Evolutionary conservation across 2,329 filamentous ascomycete species (phyloP).

Genomic region (Colletotrichum navitas): DNA sequence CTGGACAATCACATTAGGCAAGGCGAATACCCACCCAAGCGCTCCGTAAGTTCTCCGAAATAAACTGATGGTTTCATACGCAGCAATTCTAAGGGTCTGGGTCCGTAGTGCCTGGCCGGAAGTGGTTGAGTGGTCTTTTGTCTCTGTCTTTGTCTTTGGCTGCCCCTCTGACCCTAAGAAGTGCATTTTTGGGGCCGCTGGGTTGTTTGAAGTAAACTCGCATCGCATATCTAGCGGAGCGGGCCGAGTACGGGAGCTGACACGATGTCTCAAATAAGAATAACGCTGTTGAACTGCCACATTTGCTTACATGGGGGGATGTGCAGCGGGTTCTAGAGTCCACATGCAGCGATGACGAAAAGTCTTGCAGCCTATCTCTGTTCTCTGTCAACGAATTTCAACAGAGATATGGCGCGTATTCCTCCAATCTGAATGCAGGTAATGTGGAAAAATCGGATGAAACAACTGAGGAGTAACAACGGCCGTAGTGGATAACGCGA

Average conservation of each 20-base stretch:
- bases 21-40: slow-evolving; percentile 18
- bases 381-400: not conserved
- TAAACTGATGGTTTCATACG: slow-evolving; percentile 14
- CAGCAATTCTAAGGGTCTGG: slow-evolving; percentile 16
- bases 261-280: slow-evolving; percentile 34
- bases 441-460: slow-evolving; percentile 24
- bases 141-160: slow-evolving; percentile 35
- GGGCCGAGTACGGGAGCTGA: slow-evolving; percentile 16
- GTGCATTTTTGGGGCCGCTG: slow-evolving; percentile 31
- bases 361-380: slow-evolving; percentile 1
- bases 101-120: slow-evolving; percentile 13
- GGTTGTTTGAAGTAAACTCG: slow-evolving; percentile 35
- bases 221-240: slow-evolving; percentile 23
- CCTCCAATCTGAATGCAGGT: not conserved
- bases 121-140: slow-evolving; percentile 7
- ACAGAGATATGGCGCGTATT: not conserved
- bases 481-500: slow-evolving; percentile 14
- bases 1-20: not conserved
- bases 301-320: slow-evolving; percentile 24
- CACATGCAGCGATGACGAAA: not conserved
- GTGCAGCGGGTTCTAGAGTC: not conserved
- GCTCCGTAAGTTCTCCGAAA: slow-evolving; percentile 29
- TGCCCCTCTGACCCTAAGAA: slow-evolving; percentile 30
- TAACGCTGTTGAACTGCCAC: slow-evolving; percentile 1
- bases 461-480: slow-evolving; percentile 12